Conservation (phyloP, 345 rosid species). For the rapeseed (Brassica napus) region Da-Ae NC_063452.1:56310001-56310500, state of each 20-base stretch:
- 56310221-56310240: no score
- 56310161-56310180: constrained; percentile 1
- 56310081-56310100: background rate
- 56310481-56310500: background rate
- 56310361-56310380: constrained; percentile 4
- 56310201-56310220: no score
- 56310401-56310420: constrained; percentile 34
- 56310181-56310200: no score
- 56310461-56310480: constrained; percentile 15
- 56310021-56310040: background rate
- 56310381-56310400: constrained; percentile 26
- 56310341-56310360: no score
- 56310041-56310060: background rate
- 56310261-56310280: no score
- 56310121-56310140: background rate
- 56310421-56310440: constrained; percentile 22
- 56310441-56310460: constrained; percentile 1
- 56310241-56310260: no score
- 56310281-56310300: no score
- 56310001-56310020: background rate
- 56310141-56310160: constrained; percentile 6
- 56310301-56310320: no score
- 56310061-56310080: constrained; percentile 5
- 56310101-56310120: background rate
- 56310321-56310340: no score